Base-by-base conservation (phyloP, 257 asterid genomes). In the Eucommia ulmoides region DNA sequence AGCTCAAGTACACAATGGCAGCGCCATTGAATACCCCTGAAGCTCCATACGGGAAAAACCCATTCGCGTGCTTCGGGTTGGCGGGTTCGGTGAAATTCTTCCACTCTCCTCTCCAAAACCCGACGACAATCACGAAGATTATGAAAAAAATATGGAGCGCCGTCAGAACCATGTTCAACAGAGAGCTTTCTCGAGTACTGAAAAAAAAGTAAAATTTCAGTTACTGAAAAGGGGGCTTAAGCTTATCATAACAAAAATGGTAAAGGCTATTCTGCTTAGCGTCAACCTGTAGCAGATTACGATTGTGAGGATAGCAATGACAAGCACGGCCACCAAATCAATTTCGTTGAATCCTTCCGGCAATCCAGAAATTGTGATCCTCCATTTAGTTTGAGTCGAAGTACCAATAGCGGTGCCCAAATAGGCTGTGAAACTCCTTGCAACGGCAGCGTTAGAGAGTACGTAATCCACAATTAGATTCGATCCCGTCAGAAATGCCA, bases 401-500 rank as follows among this genome's bases (percentile, higher is more conserved):
- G 80, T 10, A 12, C 96, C 98, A 0, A 85, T 8, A 0, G 93
- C 93, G 5, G 93, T 78, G 63, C 75, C 82, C 1, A 85, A 53
- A 55, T 89, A 89, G 8, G 72, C 81, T 2, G 98, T 89, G 79
- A 89, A 82, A 8, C 96, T 78, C 60, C 98, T 78, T 20, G 98
- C 96, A 57, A 79, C 96, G 0, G 96, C 98, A 12, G 98, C 98
- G 66, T 89, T 89, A 52, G 97, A 89, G 63, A 89, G 24, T 4
- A 89, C 97, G 50, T 89, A 89, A 52, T 89, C 97, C 48, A 74
- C 68, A 7, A 89, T 69, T 62, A 89, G 69, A 67, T 89, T 89
- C 2, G 94, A 81, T 11, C 96, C 97, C 19, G 97, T 80, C 24
- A 89, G 22, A 47, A 85, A 89, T 0, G 97, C 97, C 45, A 76